Base-by-base conservation (phyloP, 1,284 basidiomycete genomes). In the Xerocomus amazonicus region DNA sequence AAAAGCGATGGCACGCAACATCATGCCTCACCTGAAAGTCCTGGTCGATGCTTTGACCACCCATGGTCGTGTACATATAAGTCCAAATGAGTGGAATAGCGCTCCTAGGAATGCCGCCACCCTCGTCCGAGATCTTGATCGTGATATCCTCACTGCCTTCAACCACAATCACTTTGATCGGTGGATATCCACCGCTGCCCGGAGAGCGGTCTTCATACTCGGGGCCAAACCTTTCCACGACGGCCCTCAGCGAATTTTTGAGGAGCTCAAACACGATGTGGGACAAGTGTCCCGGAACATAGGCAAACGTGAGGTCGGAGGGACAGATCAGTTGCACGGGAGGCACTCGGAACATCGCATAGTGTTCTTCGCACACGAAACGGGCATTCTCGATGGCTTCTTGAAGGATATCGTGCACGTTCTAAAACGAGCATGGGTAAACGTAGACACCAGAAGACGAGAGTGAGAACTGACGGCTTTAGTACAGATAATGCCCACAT, bases 11-110 rank as follows among this genome's bases (percentile, higher is more conserved):
- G 19, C 19, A 23, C 19, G 4, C 19, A 23, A 23, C 19, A 23
- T 23, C 4, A 23, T 23, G 19, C 19, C 19, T 23, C 19, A 23
- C 87, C 4, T 43, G 84, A 67, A 96, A 95, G 60, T 95, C 79
- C 63, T 88, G 85, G 58, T 93, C 91, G 38, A 98, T 80, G 28
- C 82, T 85, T 69, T 93, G 89, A 4, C 84, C 84, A 63, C 92
- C 88, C 83, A 98, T 97, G 2, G 97, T 99, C 32, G 97, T 99
- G 67, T 99, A 99, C 87, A 95, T 96, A 70, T 96, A 99, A 52
- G 95, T 98, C 96, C 96, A 99, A 47, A 98, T 97, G 47, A 97
- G 78, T 5, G 93, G 92, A 31, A 98, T 88, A 1, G 94, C 96
- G 59, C 90, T 92, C 42, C 96, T 74, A n/a, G 94, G 84, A 53